phyloP scores from a whole-genome alignment of 2,329 filamentous ascomycete species.

The Oidium heveae region DNA sequence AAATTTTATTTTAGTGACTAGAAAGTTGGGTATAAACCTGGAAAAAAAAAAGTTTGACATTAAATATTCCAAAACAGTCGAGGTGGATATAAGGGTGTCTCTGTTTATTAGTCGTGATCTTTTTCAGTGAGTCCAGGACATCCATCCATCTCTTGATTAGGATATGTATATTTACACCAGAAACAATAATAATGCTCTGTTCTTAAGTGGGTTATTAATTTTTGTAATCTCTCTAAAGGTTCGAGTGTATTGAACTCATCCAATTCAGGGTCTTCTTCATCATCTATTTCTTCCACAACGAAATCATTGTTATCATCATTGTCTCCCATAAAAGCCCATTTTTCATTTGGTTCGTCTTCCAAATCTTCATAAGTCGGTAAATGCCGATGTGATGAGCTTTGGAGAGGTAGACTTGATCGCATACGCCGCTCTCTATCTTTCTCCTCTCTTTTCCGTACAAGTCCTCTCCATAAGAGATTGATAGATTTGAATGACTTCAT shows the following conservation, averaged over 20 bases:
- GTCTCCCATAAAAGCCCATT: constrained; percentile 33
- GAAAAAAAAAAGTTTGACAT: too few species aligned
- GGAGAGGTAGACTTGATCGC: constrained; percentile 29
- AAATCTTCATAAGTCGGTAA: constrained; percentile 43
- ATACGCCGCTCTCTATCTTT: constrained; percentile 41
- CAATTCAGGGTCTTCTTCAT: constrained; percentile 58
- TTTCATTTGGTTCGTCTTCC: constrained; percentile 49
- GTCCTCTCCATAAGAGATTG: constrained; percentile 54
- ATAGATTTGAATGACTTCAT: constrained; percentile 36
- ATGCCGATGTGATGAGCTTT: constrained; percentile 27
- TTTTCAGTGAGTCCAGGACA: constrained; percentile 78
- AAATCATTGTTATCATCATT: constrained; percentile 27
- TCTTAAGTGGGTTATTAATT: constrained; percentile 43
- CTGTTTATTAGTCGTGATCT: constrained; percentile 34
- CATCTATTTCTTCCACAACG: constrained; percentile 33
- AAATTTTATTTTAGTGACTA: too few species aligned
- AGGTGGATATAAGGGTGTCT: neutral
- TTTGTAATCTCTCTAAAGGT: constrained; percentile 37
- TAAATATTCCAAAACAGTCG: neutral
- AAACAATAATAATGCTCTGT: constrained; percentile 64
- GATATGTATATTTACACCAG: constrained; percentile 78
- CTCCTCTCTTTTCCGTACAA: constrained; percentile 44
- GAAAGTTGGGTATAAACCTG: too few species aligned
- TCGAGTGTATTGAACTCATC: constrained; percentile 52
- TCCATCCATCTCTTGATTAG: constrained; percentile 49